Evolutionary conservation across 2,329 filamentous ascomycete genomes (phyloP), one percentile per base, ranked within the genome.

Genomic region (Aspergillus nomiae): DNA sequence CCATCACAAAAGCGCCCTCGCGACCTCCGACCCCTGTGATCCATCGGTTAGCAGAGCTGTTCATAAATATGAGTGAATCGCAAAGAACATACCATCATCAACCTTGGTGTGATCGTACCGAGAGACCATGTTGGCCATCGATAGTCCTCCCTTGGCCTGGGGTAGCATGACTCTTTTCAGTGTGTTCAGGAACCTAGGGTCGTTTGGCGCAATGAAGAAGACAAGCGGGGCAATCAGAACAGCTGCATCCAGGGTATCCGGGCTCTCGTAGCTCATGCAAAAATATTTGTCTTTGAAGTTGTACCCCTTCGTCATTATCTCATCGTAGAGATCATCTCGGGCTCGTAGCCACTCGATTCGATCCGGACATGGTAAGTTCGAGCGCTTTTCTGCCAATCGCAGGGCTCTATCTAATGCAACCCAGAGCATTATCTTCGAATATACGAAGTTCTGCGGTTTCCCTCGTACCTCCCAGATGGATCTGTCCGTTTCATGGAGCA

Each of bases 341-440:
- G 87, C 85, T 55, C 82, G 82, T 46, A 90, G 78, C 91, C 91
- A 94, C 56, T 85, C 83, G 46, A 74, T 76, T 3, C 90, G 84
- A 69, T 90, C 89, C 1, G 90, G 90, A 65, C 91, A 93, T 0
- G 91, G 90, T 26, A 94, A 85, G 69, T 88, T 90, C 19, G 75
- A 63, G 60, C 91, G 82, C 77, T 92, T 94, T 21, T 93, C 90
- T 4, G 89, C 83, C 0, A 93, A 84, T 2, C 91, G 89, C 14
- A 93, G 78, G 11, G 89, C 90, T 6, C 90, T 87, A 73, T 94
- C 91, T 65, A 94, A 87, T 21, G 90, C 90, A 4, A 94, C 91
- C 91, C 90, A 94, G 26, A 94, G 83, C 88, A 93, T 91, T 66
- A 94, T 84, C 73, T 93, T 92, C n/a, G 89, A 91, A 77, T 93